Evolutionary conservation across 306 rosid species (phyloP), one percentile per base, ranked within the genome.

Genomic region (Fragaria iinumae): DNA sequence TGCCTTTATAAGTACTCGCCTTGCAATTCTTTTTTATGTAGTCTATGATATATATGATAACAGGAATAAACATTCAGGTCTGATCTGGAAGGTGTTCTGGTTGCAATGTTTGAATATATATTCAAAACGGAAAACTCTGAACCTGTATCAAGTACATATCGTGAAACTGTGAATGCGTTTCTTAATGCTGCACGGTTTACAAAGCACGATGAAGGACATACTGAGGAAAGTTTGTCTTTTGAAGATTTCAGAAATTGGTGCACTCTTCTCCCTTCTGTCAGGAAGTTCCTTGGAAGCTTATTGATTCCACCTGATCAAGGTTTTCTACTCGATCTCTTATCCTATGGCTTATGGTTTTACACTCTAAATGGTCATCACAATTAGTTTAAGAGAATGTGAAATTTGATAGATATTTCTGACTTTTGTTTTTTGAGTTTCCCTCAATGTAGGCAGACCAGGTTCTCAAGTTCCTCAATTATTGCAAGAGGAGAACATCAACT

Each of bases 161-260:
- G 76, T 36, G 89, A 86, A n/a, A 64, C 67, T 57, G 86, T 84
- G 73, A 82, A 83, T 85, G 80, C 81, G 62, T 95, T 90, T 87
- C 84, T 92, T 67, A 85, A 77, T 81, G 85, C 88, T 55, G 97
- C 97, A 62, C 84, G 72, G 18, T 89, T 95, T 69, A 84, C 93
- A 18, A 62, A 76, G 80, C 86, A 80, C 36, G 81, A 82, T 11
- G 87, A 78, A 69, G 86, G 78, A 44, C 67, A 84, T 75, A 69
- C 77, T 0, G 86, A 84, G 77, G 83, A 84, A 75, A 74, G 79
- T 66, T 81, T 92, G 89, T 84, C 98, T 78, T 86, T 88, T 62
- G 91, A 88, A 84, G 93, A 95, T 83, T 95, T 89, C 88, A 88
- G 79, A 86, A 84, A 83, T 80, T 95, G 97, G 98, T 89, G 91